These are phyloP conservation scores for Penicillium sp. DNA, from an alignment of 2,329 filamentous ascomycete genomes.

Conservation along the genomic window DNA sequence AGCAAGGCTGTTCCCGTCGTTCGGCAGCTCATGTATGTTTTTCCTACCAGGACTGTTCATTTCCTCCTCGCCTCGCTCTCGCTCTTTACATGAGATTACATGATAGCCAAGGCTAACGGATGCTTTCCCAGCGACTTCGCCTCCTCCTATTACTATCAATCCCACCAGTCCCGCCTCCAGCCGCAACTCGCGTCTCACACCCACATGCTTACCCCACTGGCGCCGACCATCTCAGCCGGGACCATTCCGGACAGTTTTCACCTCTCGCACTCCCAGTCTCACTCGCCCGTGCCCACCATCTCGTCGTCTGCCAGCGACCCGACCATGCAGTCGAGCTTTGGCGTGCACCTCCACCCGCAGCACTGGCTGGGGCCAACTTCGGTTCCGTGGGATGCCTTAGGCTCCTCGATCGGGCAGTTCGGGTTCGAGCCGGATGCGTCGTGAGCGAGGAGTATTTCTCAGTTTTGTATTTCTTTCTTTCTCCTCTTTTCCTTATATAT, in stretches of 20 bases:
- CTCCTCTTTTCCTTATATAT: neutral
- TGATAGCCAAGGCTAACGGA: conserved; percentile 4
- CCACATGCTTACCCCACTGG: conserved; percentile 11
- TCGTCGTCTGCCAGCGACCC: conserved; percentile 20
- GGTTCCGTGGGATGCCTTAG: conserved; percentile 28
- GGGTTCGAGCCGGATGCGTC: conserved; percentile 12
- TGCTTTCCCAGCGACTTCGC: conserved; percentile 22
- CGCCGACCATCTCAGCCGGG: conserved; percentile 6
- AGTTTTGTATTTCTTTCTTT: conserved; percentile 1
- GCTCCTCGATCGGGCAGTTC: conserved; percentile 14
- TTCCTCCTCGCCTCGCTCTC: too few relatives aligned
- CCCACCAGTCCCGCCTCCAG: conserved; percentile 3
- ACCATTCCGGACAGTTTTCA: conserved; percentile 17
- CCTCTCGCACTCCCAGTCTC: conserved; percentile 16
- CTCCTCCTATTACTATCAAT: conserved; percentile 16
- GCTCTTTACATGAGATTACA: neutral
- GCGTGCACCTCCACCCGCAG: conserved; percentile 31
- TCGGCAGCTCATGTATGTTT: conserved; percentile 34
- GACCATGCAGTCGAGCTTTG: conserved; percentile 19
- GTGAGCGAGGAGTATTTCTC: conserved; percentile 1
- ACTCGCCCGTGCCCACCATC: conserved; percentile 21
- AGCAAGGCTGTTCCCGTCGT: conserved; percentile 38
- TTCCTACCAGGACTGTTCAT: neutral
- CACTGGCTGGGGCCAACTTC: conserved; percentile 35
- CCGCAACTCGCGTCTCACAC: conserved; percentile 8